Conservation (phyloP, 2,329 filamentous ascomycete species). For the Hymenoscyphus fructigenus region DNA sequence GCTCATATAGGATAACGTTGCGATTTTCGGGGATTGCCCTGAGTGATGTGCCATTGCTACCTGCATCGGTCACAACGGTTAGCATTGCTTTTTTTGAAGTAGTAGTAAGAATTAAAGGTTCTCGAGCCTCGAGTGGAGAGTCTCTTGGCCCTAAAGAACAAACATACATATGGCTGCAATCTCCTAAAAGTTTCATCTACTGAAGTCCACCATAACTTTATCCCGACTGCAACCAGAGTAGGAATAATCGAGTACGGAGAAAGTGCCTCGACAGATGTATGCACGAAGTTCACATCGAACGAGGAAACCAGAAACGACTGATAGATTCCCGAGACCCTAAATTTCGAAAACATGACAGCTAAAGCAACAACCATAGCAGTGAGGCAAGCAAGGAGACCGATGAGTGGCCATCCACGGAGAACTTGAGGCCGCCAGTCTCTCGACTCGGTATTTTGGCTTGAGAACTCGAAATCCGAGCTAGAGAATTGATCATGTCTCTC, state of each 20-base stretch:
- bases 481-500: neutral
- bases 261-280: constrained; percentile 14
- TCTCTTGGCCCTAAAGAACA: too few species aligned
- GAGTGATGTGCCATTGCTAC: constrained; percentile 15
- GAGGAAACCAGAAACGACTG: constrained; percentile 12
- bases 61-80: too few species aligned
- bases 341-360: constrained; percentile 3
- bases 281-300: constrained; percentile 4
- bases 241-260: constrained; percentile 22
- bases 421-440: constrained; percentile 16
- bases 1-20: constrained; percentile 15
- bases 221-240: constrained; percentile 18
- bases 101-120: too few species aligned
- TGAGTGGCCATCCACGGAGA: constrained; percentile 11
- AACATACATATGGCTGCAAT: constrained; percentile 20
- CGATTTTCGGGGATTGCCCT: neutral
- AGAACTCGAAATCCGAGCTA: neutral
- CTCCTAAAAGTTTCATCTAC: constrained; percentile 17
- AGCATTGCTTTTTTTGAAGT: too few species aligned
- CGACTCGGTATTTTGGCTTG: neutral
- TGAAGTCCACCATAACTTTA: constrained; percentile 22
- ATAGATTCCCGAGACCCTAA: constrained; percentile 15
- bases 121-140: too few species aligned
- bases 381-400: constrained; percentile 6
- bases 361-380: constrained; percentile 13